Base-by-base conservation (phyloP, 768 basidiomycete species). In the Pholiota microspora region DNA sequence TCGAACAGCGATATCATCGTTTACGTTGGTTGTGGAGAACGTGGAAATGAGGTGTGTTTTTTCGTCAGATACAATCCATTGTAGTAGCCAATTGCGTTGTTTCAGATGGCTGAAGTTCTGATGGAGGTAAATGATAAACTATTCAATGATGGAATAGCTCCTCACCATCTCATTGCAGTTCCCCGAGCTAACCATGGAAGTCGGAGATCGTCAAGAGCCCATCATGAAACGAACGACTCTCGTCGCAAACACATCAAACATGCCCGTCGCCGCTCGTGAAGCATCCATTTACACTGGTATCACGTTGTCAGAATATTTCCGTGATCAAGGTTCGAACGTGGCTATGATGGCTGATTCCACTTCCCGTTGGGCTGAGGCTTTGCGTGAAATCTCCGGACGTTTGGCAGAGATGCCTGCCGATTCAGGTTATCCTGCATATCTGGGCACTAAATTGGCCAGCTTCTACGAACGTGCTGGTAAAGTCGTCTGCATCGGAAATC, bases 161-260 rank as follows among this genome's bases (percentile, higher is more conserved):
- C 57, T 27, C 51, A 45, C 45, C 25, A 57, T 45, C 49, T 28
- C 27, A 44, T 32, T 35, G 4, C 54, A 82, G 86, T 92, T 91
- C 86, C 97, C 97, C 42, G 77, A 92, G 71, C 78, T 99, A 27
- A 92, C 89, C 1, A 91, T 98, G 88, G 94, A 97, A 48, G 77
- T 96, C 51, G 88, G 82, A 21, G 86, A 90, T 60, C 92, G 94
- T 48, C 86, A 95, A 81, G 97, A 99, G 71, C 97, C 97, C 29
- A 98, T 99, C 79, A 99, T 99, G 97, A 99, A 99, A 75, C 95
- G 97, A 56, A 99, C 97, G 0, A 93, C 95, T 12, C 85, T 99
- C 21, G 95, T 99, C 57, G 97, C 97, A 61, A 99, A 99, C 71
- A 99, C 97, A 2, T 99, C 97, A 46, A 98, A 98, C 77, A 99